These are phyloP conservation scores for Cadophora sp. DNA, from an alignment of 2,329 filamentous ascomycete species.

Conservation along the genomic window DNA sequence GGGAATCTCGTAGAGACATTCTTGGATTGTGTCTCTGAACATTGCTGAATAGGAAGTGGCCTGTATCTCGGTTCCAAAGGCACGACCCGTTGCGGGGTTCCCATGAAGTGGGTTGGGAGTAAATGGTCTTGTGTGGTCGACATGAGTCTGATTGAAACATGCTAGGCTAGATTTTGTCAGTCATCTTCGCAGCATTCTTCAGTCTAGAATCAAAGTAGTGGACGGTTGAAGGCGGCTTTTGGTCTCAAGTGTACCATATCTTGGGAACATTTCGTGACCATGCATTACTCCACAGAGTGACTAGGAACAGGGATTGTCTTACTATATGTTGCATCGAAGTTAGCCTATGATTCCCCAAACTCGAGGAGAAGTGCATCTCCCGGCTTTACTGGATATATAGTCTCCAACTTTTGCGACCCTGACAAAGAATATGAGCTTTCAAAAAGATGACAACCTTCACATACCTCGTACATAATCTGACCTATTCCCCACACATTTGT, in stretches of 20 bases:
- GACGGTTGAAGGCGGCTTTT: no score
- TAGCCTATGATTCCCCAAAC: not conserved
- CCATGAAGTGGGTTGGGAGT: not conserved
- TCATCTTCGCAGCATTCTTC: no score
- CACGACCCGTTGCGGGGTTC: not conserved
- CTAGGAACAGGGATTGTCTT: not conserved
- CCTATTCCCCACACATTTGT: slow-evolving; percentile 8
- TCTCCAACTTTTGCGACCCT: no score
- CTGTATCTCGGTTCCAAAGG: not conserved
- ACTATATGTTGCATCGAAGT: not conserved
- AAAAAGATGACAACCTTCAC: not conserved
- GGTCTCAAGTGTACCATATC: not conserved
- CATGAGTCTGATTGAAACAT: not conserved
- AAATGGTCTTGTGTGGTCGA: not conserved
- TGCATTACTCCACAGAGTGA: not conserved
- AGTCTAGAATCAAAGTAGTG: no score
- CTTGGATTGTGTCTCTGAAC: slow-evolving; percentile 1
- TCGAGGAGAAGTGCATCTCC: not conserved
- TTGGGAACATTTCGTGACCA: not conserved
- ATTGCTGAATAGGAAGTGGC: not conserved
- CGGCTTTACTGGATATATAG: no score
- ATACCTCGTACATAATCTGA: not conserved
- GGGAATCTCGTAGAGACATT: slow-evolving; percentile 11
- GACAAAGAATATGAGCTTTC: no score
- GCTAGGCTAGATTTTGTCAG: not conserved